Percentiles rank a stretch among this genome's conserved stretches.
phyloP scores from a whole-genome alignment of 495 filamentous ascomycete genomes.

The Friedmanniomyces simplex region DNA sequence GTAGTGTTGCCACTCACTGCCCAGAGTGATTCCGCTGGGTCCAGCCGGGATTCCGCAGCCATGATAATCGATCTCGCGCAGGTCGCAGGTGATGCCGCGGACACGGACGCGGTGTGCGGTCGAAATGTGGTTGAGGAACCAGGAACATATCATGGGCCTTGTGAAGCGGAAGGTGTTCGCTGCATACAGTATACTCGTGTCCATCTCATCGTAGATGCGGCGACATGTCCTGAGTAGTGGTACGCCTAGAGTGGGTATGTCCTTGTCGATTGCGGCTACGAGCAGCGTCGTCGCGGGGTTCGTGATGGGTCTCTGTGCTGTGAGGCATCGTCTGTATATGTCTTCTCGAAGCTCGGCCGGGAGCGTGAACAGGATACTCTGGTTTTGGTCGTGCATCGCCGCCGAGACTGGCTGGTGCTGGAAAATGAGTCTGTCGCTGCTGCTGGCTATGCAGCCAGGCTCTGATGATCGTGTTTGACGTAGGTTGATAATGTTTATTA shows the following conservation, averaged over 20 bases:
- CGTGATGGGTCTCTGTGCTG: neutral
- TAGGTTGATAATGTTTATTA: too few relatives aligned
- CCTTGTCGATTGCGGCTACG: neutral
- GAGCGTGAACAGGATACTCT: neutral
- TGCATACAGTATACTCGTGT: neutral
- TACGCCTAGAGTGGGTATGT: neutral
- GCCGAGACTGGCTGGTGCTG: neutral
- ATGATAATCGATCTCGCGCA: neutral
- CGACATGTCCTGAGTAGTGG: neutral
- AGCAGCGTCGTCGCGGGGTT: neutral
- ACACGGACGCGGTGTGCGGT: neutral
- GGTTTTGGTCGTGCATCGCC: neutral
- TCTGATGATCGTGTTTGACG: too few relatives aligned
- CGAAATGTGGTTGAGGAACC: neutral
- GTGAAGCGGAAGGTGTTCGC: conserved; percentile 1
- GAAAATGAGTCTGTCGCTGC: neutral
- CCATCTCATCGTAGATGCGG: neutral
- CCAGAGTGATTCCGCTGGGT: neutral
- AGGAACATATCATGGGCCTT: neutral
- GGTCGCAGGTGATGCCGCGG: neutral
- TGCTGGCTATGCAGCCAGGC: too few relatives aligned
- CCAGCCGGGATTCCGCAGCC: neutral
- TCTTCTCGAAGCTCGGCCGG: neutral
- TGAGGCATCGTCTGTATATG: neutral
- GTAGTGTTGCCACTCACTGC: neutral